Percentiles rank a stretch among this genome's conserved stretches.
These are phyloP conservation scores for Lentinula novae-zelandiae DNA, from an alignment of 1,284 basidiomycete species.

Conservation along the genomic window DNA sequence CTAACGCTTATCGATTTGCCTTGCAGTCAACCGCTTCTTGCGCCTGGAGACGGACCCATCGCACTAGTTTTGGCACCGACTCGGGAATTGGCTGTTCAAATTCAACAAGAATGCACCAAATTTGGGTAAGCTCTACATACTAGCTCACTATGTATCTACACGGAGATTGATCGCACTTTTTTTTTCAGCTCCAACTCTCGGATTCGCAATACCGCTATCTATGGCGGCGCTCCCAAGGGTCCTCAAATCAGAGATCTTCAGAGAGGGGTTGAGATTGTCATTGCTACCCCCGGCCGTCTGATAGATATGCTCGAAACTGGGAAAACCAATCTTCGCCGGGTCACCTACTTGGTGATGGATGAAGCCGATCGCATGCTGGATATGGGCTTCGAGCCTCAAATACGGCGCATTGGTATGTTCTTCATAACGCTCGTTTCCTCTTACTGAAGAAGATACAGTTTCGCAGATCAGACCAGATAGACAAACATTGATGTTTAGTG, in stretches of 20 bases:
- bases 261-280: slow-evolving; percentile 95
- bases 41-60: slow-evolving; percentile 95
- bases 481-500: slow-evolving; percentile 96
- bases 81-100: slow-evolving; percentile 97
- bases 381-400: slow-evolving; percentile 99
- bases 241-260: slow-evolving; percentile 97
- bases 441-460: slow-evolving; percentile 52
- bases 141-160: slow-evolving; percentile 5
- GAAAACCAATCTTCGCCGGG: slow-evolving; percentile 93
- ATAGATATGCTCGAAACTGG: slow-evolving; percentile 96
- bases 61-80: slow-evolving; percentile 96
- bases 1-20: slow-evolving; percentile 5
- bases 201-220: slow-evolving; percentile 97
- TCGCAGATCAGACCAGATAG: slow-evolving; percentile 95
- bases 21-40: slow-evolving; percentile 82
- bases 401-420: slow-evolving; percentile 62
- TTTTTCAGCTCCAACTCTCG: slow-evolving; percentile 81
- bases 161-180: slow-evolving; percentile 14
- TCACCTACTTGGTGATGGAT: slow-evolving; percentile 99
- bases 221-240: slow-evolving; percentile 97
- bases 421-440: background rate
- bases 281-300: slow-evolving; percentile 86
- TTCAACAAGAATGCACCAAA: slow-evolving; percentile 97
- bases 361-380: slow-evolving; percentile 98
- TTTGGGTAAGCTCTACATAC: slow-evolving; percentile 64